These are phyloP conservation scores for Erucastrum elatum DNA, from an alignment of 345 rosid genomes.

Conservation along the genomic window DNA sequence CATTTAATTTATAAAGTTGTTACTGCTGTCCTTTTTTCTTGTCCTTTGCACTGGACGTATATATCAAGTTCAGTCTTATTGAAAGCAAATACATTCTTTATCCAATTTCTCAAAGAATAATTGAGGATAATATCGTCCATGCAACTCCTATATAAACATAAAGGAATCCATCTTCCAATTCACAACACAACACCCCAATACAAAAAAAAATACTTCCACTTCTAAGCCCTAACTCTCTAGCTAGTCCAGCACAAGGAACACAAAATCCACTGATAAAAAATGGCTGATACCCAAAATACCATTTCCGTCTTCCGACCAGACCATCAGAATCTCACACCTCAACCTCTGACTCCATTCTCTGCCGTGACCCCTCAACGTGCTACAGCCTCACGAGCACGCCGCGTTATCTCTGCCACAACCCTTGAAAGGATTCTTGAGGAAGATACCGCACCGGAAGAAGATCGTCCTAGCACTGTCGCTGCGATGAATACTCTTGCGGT, in stretches of 20 bases:
- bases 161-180: not conserved
- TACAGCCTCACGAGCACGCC: constrained; percentile 7
- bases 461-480: not conserved
- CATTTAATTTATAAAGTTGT: constrained; percentile 37
- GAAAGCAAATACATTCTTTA: not conserved
- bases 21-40: not conserved
- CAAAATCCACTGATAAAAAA: not conserved
- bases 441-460: constrained; percentile 13
- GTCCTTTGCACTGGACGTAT: not conserved
- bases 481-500: not conserved
- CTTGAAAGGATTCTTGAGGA: constrained; percentile 38
- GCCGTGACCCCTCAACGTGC: constrained; percentile 30
- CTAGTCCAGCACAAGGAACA: not conserved
- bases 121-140: constrained; percentile 3
- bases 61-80: not conserved
- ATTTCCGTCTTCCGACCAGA: constrained; percentile 10
- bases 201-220: not conserved
- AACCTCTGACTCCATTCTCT: constrained; percentile 24
- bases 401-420: constrained; percentile 23
- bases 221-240: not conserved
- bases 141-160: constrained; percentile 21
- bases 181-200: not conserved
- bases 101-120: not conserved
- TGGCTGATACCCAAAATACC: constrained; percentile 14
- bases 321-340: not conserved